Evolutionary conservation across 495 filamentous ascomycete genomes (phyloP).

Genomic region (Penicillium maclennaniae): DNA sequence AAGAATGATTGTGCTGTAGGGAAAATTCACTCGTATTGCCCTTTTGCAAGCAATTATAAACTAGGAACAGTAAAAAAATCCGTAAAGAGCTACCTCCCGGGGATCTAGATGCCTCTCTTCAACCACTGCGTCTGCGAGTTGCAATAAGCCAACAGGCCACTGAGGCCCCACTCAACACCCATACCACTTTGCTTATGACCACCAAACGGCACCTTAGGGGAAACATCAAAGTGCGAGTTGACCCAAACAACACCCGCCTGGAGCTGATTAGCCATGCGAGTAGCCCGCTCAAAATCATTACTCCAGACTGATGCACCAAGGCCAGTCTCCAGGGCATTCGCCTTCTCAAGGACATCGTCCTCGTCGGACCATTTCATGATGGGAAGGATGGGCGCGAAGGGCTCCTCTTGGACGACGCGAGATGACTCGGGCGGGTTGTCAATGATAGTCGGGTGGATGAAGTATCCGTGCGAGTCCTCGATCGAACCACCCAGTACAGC

Average conservation of each 20-base stretch:
- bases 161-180: slow-evolving; percentile 58
- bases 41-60: too few relatives aligned
- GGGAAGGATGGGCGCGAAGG: slow-evolving; percentile 54
- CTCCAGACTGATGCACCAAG: slow-evolving; percentile 55
- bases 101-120: slow-evolving; percentile 9
- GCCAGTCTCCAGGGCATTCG: slow-evolving; percentile 53
- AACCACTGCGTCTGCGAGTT: slow-evolving; percentile 45
- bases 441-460: slow-evolving; percentile 55
- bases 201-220: slow-evolving; percentile 53
- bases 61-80: background rate
- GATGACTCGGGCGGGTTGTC: slow-evolving; percentile 55
- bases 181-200: slow-evolving; percentile 67
- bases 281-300: slow-evolving; percentile 43
- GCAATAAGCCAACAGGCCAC: slow-evolving; percentile 55
- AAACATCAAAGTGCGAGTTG: slow-evolving; percentile 46
- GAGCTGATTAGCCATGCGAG: slow-evolving; percentile 46
- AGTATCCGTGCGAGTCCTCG: slow-evolving; percentile 43
- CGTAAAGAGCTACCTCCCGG: background rate
- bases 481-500: slow-evolving; percentile 32
- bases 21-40: too few relatives aligned
- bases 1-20: too few relatives aligned
- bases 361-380: slow-evolving; percentile 54
- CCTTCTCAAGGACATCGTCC: slow-evolving; percentile 53
- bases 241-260: slow-evolving; percentile 56
- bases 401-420: slow-evolving; percentile 45